These are phyloP conservation scores for Scortechinia acanthostroma DNA, from an alignment of 2,329 filamentous ascomycete species.

Conservation along the genomic window DNA sequence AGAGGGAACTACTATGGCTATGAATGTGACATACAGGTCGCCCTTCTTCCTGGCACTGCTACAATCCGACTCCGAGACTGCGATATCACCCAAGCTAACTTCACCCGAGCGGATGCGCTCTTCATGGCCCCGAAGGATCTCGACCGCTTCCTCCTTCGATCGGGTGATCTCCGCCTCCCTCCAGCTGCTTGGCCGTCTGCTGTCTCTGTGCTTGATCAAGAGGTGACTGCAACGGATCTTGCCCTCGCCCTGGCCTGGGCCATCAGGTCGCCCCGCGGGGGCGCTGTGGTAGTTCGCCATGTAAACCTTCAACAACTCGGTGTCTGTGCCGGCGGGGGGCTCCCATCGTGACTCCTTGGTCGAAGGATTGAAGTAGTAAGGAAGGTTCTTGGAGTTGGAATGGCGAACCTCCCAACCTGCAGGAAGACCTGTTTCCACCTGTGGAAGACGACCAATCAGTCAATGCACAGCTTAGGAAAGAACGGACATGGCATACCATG, in stretches of 20 bases:
- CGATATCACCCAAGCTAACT: constrained; percentile 54
- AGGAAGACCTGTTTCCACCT: constrained; percentile 54
- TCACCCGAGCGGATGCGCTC: constrained; percentile 48
- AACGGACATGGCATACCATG: too few species aligned
- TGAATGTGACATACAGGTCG: constrained; percentile 37
- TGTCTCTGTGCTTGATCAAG: constrained; percentile 65
- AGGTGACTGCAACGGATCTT: constrained; percentile 69
- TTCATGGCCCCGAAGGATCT: constrained; percentile 55
- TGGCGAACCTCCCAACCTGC: constrained; percentile 66
- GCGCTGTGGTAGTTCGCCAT: constrained; percentile 66
- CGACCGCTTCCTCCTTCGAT: constrained; percentile 60
- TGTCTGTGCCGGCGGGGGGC: constrained; percentile 61
- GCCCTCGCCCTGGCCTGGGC: constrained; percentile 29
- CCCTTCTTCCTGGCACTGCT: constrained; percentile 69
- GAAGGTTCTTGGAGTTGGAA: constrained; percentile 71
- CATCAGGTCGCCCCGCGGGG: constrained; percentile 14
- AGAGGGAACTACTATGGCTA: too few species aligned
- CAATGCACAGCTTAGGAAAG: too few species aligned
- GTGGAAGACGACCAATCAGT: too few species aligned
- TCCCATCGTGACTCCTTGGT: constrained; percentile 70
- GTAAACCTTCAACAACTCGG: constrained; percentile 63
- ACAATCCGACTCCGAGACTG: constrained; percentile 65
- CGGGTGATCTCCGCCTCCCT: constrained; percentile 62
- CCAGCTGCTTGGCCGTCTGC: constrained; percentile 66
- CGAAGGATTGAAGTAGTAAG: constrained; percentile 67